phyloP scores from a whole-genome alignment of 257 asterid species.

The Solanum pennellii region DNA sequence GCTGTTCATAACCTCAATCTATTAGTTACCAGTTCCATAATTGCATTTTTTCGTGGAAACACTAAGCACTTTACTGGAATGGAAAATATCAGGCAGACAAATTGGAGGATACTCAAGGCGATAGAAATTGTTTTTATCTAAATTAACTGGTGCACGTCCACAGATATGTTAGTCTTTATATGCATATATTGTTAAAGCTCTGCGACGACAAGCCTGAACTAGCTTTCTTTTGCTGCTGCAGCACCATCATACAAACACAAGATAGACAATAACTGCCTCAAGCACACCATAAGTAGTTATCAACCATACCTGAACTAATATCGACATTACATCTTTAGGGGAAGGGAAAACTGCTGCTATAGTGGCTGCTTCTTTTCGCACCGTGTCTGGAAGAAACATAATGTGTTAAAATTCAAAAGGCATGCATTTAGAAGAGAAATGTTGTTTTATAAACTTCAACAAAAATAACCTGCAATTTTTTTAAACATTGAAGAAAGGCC shows the following conservation, averaged over 20 bases:
- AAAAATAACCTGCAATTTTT: conserved; percentile 74
- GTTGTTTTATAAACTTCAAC: conserved; percentile 2
- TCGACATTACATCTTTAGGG: conserved; percentile 94
- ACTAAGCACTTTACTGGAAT: neutral
- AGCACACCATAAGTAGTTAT: conserved; percentile 1
- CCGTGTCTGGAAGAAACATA: conserved; percentile 53
- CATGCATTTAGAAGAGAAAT: neutral
- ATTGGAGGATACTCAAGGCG: neutral
- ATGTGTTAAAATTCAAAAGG: conserved; percentile 1
- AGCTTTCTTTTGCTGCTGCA: neutral
- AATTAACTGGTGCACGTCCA: neutral
- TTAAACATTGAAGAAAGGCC: conserved; percentile 82
- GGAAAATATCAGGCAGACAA: neutral
- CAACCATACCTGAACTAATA: conserved; percentile 77
- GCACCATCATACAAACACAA: neutral
- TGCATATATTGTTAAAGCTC: neutral
- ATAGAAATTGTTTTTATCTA: neutral
- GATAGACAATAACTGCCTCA: neutral
- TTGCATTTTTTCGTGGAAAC: neutral
- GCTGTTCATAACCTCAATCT: conserved; percentile 27
- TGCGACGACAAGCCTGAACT: neutral
- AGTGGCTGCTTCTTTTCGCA: conserved; percentile 93
- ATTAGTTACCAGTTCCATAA: neutral
- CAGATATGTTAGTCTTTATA: neutral
- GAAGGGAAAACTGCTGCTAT: conserved; percentile 92